Conservation (phyloP, 2,329 filamentous ascomycete genomes). For the Cyphellophora europaea region DNA sequence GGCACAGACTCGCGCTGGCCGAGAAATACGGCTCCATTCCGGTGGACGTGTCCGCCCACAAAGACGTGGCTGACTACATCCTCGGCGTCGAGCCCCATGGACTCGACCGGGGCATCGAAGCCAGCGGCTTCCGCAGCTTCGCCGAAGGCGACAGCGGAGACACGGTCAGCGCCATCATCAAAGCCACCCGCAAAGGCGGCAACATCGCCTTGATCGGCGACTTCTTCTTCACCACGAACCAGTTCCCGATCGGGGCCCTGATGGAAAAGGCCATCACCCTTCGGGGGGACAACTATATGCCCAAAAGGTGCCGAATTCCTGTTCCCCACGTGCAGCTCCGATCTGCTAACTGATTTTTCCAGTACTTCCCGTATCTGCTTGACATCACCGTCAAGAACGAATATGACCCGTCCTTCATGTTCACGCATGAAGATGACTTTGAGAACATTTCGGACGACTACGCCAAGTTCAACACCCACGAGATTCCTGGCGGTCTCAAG, state of each 20-base stretch:
- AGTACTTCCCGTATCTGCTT: conserved; percentile 24
- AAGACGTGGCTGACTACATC: conserved; percentile 23
- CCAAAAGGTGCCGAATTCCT: conserved; percentile 17
- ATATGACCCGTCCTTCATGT: conserved; percentile 24
- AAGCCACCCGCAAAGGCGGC: conserved; percentile 23
- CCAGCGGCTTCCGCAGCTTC: conserved; percentile 22
- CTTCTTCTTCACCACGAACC: conserved; percentile 40
- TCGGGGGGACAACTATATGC: conserved; percentile 4
- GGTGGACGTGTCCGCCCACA: conserved; percentile 18
- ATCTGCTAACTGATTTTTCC: not conserved
- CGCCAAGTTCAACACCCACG: conserved; percentile 17
- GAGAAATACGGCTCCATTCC: conserved; percentile 22
- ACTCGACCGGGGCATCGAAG: conserved; percentile 23
- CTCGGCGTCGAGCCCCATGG: conserved; percentile 22
- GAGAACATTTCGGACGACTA: conserved; percentile 23
- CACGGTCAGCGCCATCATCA: conserved; percentile 21
- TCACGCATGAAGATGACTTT: conserved; percentile 23
- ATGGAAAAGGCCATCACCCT: conserved; percentile 49
- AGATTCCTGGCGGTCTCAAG: conserved; percentile 23
- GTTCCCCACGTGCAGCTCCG: conserved; percentile 18
- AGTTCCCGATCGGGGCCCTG: conserved; percentile 71
- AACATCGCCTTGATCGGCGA: conserved; percentile 23
- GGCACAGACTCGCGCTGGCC: conserved; percentile 21
- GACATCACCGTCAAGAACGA: conserved; percentile 19
- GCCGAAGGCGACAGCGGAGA: conserved; percentile 22